Base-by-base conservation (phyloP, 805 yeast species). In the Metschnikowia henanensis region DNA sequence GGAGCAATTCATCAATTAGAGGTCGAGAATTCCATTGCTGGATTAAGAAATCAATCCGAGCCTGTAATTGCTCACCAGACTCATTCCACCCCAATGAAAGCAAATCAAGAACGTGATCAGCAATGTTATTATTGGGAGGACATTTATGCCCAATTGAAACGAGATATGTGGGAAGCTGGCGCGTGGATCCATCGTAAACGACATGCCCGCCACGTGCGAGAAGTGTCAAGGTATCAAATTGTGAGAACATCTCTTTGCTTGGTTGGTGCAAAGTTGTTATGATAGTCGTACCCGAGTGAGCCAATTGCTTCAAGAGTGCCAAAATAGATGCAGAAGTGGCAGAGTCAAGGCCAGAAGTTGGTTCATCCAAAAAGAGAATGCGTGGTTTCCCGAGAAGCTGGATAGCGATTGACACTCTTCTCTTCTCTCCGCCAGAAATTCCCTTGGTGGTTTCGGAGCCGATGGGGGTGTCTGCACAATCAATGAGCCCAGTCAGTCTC, bases 291-390 rank as follows among this genome's bases (percentile, higher is more conserved):
- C 82, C 79, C 6, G 83, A 80, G 23, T 73, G 76, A 2, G 89
- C 79, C 29, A 89, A 62, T 3, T 71, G 69, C 39, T 78, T 70
- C 45, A 88, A 67, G 30, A 88, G 77, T 23, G 73, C 68, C 31
- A 89, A 60, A 28, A 88, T 84, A 2, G 87, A 76, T 1, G 78
- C 73, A 0, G 95, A 85, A 0, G 94, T 87, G 45, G 86, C 79
- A 10, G 91, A 79, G 57, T 89, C 96, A 20, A 89, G 70, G 0
- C 96, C 96, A 4, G 95, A 86, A 0, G 96, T 89, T 2, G 96
- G 96, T 57, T 89, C 96, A 62, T 89, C 96, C 19, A 89, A 62
- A 38, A 89, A 73, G 28, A 89, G 60, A 30, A 89, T 72, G 44
- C 81, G 80, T 0, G 95, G 92, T 44, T 80, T 80, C 46, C 83